Conservation (phyloP, 768 basidiomycete species). For the Guyanaporus albipodus region DNA sequence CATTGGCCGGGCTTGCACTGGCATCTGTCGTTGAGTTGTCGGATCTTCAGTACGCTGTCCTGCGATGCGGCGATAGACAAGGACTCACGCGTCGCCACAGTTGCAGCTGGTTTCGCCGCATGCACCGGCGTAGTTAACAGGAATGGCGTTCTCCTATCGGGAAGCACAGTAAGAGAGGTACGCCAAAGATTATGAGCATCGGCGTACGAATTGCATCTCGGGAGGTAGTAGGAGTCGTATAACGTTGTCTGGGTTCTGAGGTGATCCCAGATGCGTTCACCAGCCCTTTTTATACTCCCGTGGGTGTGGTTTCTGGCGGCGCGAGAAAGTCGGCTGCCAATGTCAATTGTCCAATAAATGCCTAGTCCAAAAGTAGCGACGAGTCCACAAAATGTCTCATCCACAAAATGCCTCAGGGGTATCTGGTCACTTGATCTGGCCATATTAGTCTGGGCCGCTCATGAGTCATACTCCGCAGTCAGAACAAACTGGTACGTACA, state of each 20-base stretch:
- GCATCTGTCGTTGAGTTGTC: slow-evolving; percentile 7
- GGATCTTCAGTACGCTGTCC: neutral
- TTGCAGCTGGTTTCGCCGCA: slow-evolving; percentile 7
- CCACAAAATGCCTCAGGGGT: no score
- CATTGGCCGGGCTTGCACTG: slow-evolving; percentile 5
- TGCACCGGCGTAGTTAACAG: slow-evolving; percentile 13
- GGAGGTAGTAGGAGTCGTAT: neutral
- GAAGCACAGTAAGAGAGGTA: neutral
- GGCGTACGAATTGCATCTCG: slow-evolving; percentile 17
- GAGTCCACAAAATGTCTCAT: no score
- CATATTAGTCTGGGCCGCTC: no score
- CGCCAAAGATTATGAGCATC: neutral
- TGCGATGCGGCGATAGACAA: neutral
- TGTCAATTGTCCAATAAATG: neutral
- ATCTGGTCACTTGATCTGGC: no score
- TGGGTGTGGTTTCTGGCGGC: no score
- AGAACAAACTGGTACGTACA: no score
- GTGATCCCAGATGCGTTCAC: neutral
- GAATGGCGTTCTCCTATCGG: slow-evolving; percentile 7
- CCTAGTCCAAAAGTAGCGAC: neutral
- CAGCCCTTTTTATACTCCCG: slow-evolving; percentile 9
- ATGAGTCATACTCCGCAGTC: no score
- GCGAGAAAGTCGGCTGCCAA: neutral
- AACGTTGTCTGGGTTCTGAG: neutral
- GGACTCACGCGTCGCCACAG: slow-evolving; percentile 10